Evolutionary conservation across 345 rosid species (phyloP).

Genomic region (Psidium guajava): DNA sequence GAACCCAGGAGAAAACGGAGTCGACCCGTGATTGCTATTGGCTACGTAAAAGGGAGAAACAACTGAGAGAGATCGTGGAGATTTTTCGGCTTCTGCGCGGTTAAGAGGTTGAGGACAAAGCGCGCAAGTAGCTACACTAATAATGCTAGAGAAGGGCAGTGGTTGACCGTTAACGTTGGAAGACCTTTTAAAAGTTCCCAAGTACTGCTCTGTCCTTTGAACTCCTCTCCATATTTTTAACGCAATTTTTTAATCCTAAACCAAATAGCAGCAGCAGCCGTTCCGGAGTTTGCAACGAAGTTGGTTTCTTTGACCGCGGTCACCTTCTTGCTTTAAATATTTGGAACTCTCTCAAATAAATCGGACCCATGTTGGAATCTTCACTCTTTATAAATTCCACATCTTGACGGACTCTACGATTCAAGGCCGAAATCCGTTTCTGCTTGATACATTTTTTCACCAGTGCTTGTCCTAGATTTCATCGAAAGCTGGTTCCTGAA

Average conservation of each 20-base stretch:
- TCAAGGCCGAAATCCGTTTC: neutral
- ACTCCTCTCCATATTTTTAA: neutral
- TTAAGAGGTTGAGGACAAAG: neutral
- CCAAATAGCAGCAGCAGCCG: neutral
- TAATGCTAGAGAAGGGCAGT: neutral
- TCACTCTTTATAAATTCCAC: constrained; percentile 4
- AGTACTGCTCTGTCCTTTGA: neutral
- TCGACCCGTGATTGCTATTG: neutral
- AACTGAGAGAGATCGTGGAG: neutral
- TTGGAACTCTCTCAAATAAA: neutral
- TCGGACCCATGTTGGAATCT: constrained; percentile 3
- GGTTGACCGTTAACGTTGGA: neutral
- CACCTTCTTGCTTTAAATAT: neutral
- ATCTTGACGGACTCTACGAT: constrained; percentile 20
- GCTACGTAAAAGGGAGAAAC: neutral
- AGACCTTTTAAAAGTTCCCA: neutral
- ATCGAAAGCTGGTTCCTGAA: neutral
- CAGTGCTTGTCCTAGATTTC: neutral
- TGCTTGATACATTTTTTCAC: neutral
- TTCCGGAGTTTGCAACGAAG: neutral
- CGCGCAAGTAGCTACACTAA: neutral
- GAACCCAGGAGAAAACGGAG: neutral
- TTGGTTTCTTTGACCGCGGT: neutral
- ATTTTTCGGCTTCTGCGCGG: neutral
- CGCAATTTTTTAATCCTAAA: neutral